Percentiles rank a stretch among this genome's conserved stretches.
phyloP scores from a whole-genome alignment of 495 filamentous ascomycete genomes.

The Penicillium silybi region DNA sequence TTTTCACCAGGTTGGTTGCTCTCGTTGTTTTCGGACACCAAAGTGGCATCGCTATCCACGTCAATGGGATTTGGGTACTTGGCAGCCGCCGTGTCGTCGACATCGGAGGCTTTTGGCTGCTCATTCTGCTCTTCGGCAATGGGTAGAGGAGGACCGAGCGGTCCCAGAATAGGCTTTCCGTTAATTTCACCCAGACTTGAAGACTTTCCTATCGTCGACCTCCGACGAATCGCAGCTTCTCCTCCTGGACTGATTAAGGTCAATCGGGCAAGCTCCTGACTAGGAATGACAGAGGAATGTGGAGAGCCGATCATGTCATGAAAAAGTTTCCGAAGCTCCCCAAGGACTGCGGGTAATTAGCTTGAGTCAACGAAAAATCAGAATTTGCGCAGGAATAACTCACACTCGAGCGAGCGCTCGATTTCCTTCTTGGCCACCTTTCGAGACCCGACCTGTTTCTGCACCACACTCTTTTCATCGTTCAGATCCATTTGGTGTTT shows the following conservation, averaged over 20 bases:
- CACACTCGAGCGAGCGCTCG: slow-evolving; percentile 66
- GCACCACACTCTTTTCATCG: slow-evolving; percentile 49
- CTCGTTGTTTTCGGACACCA: slow-evolving; percentile 39
- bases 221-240: slow-evolving; percentile 53
- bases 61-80: slow-evolving; percentile 23
- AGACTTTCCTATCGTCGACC: slow-evolving; percentile 48
- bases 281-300: slow-evolving; percentile 56
- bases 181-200: slow-evolving; percentile 47
- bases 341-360: slow-evolving; percentile 51
- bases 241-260: slow-evolving; percentile 63
- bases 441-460: slow-evolving; percentile 63
- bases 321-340: slow-evolving; percentile 72
- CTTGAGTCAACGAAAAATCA: neutral
- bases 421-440: slow-evolving; percentile 59
- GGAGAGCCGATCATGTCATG: slow-evolving; percentile 59
- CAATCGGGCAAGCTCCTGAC: slow-evolving; percentile 75
- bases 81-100: slow-evolving; percentile 3
- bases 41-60: slow-evolving; percentile 48
- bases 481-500: slow-evolving; percentile 60
- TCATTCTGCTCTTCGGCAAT: slow-evolving; percentile 16
- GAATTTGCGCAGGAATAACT: slow-evolving; percentile 26
- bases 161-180: slow-evolving; percentile 49
- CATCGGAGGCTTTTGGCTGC: slow-evolving; percentile 10
- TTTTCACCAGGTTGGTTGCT: slow-evolving; percentile 29
- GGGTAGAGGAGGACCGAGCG: slow-evolving; percentile 42